Evolutionary conservation across 148 eudicot species (phyloP), one percentile per base, ranked within the genome.

Genomic region (Rhododendron mucronatum): DNA sequence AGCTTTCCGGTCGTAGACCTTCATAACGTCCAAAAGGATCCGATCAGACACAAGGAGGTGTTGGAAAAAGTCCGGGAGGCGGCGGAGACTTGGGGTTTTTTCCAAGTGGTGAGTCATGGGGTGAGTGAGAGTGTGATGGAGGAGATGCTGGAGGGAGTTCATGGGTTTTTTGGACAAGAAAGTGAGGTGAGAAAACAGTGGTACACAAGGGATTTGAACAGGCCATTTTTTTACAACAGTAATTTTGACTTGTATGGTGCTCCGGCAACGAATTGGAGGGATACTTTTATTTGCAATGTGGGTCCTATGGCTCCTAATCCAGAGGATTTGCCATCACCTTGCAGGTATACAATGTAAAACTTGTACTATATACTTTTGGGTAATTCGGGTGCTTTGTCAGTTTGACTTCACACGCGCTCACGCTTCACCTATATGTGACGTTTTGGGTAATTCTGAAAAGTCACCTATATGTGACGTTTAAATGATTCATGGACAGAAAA

Each of bases 251-350:
- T 91, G 86, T 88, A 41, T 33, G n/a, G 45, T 55, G 71, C 89
- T 1, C 87, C 89, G 0, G 87, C 87, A 2, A 86, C 90, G 53
- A 89, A 91, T 50, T 91, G 92, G 92, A 89, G 87, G 86, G 92
- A 89, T 53, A 75, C 89, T 6, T 50, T 91, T 59, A 63, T 16
- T 21, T 86, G 88, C 50, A 20, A 2, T 5, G 37, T 89, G 87
- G 87, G 84, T 80, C 87, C 89, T 21, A 21, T 50, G 41, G 47
- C 81, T 13, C 87, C 87, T 0, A 26, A 81, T 4, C 83, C 87
- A 4, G 78, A 90, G 47, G 88, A 90, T 15, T 37, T 90, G 61
- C 89, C 89, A 7, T 39, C n/a, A 5, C 57, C 37, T 0, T 83
- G 86, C 85, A 83, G 88, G 89, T 65, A 65, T 21, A 20, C 8